Evolutionary conservation across 805 yeast genomes (phyloP).

Genomic region (Peterozyma toletana): DNA sequence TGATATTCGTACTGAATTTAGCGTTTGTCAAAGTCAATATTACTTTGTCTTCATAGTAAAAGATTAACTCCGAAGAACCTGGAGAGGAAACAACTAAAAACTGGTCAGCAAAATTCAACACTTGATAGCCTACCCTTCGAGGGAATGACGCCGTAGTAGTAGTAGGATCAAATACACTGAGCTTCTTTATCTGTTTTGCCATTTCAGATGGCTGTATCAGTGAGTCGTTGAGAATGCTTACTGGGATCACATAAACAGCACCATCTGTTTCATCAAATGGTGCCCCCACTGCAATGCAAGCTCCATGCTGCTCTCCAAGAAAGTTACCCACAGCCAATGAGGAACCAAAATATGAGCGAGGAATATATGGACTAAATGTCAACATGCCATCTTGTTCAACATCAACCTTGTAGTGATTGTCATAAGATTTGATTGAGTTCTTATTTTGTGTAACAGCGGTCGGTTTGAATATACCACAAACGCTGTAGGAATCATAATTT

Average conservation of each 20-base stretch:
- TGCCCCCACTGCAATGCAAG: conserved; percentile 43
- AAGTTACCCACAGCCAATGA: conserved; percentile 35
- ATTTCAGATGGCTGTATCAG: conserved; percentile 18
- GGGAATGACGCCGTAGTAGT: conserved; percentile 11
- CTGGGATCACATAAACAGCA: conserved; percentile 35
- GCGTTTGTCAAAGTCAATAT: conserved; percentile 19
- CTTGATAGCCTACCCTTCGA: conserved; percentile 33
- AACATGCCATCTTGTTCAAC: conserved; percentile 2
- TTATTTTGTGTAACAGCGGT: conserved; percentile 2
- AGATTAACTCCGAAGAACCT: conserved; percentile 35
- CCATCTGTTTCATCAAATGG: conserved; percentile 38
- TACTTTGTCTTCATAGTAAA: conserved; percentile 22
- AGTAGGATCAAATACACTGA: not conserved
- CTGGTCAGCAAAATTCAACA: conserved; percentile 23
- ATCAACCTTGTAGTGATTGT: conserved; percentile 3
- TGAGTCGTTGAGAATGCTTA: too few species aligned
- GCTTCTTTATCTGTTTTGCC: not conserved
- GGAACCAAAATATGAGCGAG: conserved; percentile 39
- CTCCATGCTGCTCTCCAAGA: conserved; percentile 20
- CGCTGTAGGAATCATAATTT: conserved; percentile 21
- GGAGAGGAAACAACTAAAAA: conserved; percentile 44
- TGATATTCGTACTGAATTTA: conserved; percentile 14
- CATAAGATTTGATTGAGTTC: not conserved
- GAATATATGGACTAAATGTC: conserved; percentile 11
- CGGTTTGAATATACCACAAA: conserved; percentile 22